Evolutionary conservation across 2,329 filamentous ascomycete genomes (phyloP).

Genomic region (Diaporthe citriasiana): DNA sequence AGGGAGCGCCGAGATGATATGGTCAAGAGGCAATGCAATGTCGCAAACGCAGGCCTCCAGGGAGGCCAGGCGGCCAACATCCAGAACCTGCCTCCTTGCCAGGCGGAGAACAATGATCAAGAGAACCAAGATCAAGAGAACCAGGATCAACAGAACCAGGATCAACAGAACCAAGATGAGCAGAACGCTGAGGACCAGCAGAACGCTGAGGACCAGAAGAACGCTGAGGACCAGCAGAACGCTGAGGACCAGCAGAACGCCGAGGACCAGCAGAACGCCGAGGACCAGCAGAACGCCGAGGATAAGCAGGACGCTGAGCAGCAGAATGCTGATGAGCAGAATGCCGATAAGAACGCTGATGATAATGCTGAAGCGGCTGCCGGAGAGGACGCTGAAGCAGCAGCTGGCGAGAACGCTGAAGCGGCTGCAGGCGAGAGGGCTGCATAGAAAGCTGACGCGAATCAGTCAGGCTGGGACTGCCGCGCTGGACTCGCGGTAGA

Average conservation of each 20-base stretch:
- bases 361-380: neutral
- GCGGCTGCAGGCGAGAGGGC: neutral
- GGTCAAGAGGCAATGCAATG: conserved; percentile 47
- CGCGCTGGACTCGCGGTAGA: conserved; percentile 27
- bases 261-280: neutral
- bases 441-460: neutral
- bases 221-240: conserved; percentile 3
- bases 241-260: neutral
- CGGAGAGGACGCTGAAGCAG: neutral
- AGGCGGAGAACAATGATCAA: conserved; percentile 4
- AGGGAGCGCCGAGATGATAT: conserved; percentile 46
- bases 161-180: conserved; percentile 1
- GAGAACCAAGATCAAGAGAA: conserved; percentile 19
- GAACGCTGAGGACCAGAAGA: neutral
- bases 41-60: neutral
- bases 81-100: conserved; percentile 30
- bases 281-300: neutral
- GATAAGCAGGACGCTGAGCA: neutral
- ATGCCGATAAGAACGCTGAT: neutral
- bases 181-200: neutral
- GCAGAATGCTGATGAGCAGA: neutral
- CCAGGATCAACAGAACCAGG: conserved; percentile 12
- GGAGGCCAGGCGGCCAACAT: neutral
- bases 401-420: neutral
- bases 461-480: neutral